These are phyloP conservation scores for Fragilaria radians DNA, from an alignment of 108 stramenopile genomes.

Conservation along the genomic window DNA sequence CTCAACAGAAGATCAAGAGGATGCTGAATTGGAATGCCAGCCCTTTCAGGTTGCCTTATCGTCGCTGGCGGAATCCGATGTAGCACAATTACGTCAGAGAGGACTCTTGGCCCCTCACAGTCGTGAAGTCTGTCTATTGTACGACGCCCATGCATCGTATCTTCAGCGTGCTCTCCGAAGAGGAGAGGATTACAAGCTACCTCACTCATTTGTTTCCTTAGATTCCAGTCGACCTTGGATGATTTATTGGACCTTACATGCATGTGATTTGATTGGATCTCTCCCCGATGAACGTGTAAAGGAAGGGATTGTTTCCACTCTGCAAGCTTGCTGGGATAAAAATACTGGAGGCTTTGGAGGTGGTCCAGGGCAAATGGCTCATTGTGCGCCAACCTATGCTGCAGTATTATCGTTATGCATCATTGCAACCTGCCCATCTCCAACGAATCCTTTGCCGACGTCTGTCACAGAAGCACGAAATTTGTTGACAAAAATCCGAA, in stretches of 20 bases:
- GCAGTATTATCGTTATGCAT: slow-evolving; percentile 68
- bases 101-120: slow-evolving; percentile 36
- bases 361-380: slow-evolving; percentile 87
- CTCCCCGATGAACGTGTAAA: slow-evolving; percentile 23
- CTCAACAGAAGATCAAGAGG: slow-evolving; percentile 39
- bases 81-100: slow-evolving; percentile 49
- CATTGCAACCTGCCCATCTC: slow-evolving; percentile 21
- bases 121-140: neutral
- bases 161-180: slow-evolving; percentile 5
- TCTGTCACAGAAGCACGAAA: slow-evolving; percentile 26
- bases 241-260: slow-evolving; percentile 93
- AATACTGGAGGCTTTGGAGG: slow-evolving; percentile 92
- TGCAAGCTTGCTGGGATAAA: slow-evolving; percentile 50
- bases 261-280: slow-evolving; percentile 73
- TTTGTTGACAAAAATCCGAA: slow-evolving; percentile 28
- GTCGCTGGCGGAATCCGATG: slow-evolving; percentile 25
- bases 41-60: slow-evolving; percentile 71
- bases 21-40: slow-evolving; percentile 65
- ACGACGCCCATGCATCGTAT: slow-evolving; percentile 10
- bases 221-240: slow-evolving; percentile 98
- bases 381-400: slow-evolving; percentile 96
- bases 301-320: slow-evolving; percentile 50
- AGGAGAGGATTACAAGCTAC: neutral
- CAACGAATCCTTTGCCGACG: neutral
- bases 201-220: slow-evolving; percentile 63